Evolutionary conservation across 2,329 filamentous ascomycete species (phyloP), one percentile per base, ranked within the genome.

Genomic region (Claviceps monticola): DNA sequence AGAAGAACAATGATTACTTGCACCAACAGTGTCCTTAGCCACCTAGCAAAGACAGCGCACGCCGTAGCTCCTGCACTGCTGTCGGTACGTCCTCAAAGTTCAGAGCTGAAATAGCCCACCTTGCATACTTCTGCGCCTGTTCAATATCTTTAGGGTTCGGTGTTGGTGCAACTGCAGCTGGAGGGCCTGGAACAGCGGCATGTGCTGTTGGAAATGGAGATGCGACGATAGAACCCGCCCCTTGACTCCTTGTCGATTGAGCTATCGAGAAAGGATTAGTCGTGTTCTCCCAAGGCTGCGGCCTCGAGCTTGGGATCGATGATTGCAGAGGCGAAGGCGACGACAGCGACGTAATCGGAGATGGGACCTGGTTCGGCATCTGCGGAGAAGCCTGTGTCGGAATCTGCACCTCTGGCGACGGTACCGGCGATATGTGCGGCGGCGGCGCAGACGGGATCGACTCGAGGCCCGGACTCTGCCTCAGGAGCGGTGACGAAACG

Each of bases 61-160:
- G 81, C 50, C 80, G 79, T 55, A 98, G 66, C 63, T 98, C 90
- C 61, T 83, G 83, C 4, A 97, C 83, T 0, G 93, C 93, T 0
- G 93, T 98, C 1, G 83, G 75, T 1, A 95, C 86, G 64, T 98
- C 93, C 59, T 98, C 93, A 67, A 98, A 98, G 61, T 96, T 95
- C 47, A 98, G 71, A 0, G 93, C 93, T 11, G 90, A 96, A 43
- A 97, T 95, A 0, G 93, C 93, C 88, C 88, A 98, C 61, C 88
- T 89, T 2, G 91, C 90, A 70, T 97, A 93, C 65, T 97, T 98
- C 66, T 95, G 89, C 4, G 93, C 91, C 59, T 83, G 78, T 38
- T 80, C 72, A 38, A 96, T 84, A 56, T 95, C 88, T 36, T 67
- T 62, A 7, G 63, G 63, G 46, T 62, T 60, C 14, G 56, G 58